Evolutionary conservation across 2,329 filamentous ascomycete species (phyloP).

Genomic region (Colletotrichum tabaci): DNA sequence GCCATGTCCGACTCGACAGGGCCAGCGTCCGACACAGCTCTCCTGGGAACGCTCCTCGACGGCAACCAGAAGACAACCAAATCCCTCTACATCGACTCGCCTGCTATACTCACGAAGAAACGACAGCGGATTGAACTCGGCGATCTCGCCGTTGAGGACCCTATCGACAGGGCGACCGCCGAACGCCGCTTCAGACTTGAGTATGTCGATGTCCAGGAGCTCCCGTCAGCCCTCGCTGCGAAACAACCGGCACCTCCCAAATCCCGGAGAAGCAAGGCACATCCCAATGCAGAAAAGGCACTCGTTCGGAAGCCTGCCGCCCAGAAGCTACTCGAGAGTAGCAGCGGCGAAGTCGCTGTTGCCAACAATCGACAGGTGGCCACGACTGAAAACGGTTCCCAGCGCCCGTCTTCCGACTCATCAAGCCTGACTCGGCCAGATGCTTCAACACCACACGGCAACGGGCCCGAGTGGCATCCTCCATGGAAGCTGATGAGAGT

Average conservation of each 20-base stretch:
- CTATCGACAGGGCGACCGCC: slow-evolving; percentile 41
- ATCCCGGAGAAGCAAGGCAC: slow-evolving; percentile 50
- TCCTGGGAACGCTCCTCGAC: slow-evolving; percentile 56
- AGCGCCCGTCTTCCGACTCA: slow-evolving; percentile 41
- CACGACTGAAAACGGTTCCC: background rate
- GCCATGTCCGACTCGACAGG: slow-evolving; percentile 47
- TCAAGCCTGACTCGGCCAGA: slow-evolving; percentile 51
- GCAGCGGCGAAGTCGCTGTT: slow-evolving; percentile 8
- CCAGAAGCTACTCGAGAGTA: slow-evolving; percentile 56
- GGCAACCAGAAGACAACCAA: slow-evolving; percentile 59
- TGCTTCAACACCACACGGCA: slow-evolving; percentile 50
- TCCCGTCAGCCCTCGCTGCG: slow-evolving; percentile 83
- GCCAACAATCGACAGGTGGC: slow-evolving; percentile 1
- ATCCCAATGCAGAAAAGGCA: slow-evolving; percentile 61
- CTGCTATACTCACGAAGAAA: slow-evolving; percentile 46
- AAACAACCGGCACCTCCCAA: slow-evolving; percentile 74
- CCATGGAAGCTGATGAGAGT: slow-evolving; percentile 99
- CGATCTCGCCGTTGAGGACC: background rate
- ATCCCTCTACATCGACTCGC: slow-evolving; percentile 55
- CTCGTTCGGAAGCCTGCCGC: slow-evolving; percentile 56
- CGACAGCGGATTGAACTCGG: slow-evolving; percentile 51
- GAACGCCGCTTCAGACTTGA: slow-evolving; percentile 75
- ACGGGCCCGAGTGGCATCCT: slow-evolving; percentile 94
- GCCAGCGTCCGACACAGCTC: slow-evolving; percentile 44
- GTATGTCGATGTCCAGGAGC: slow-evolving; percentile 82